Evolutionary conservation across 257 asterid genomes (phyloP).

Genomic region (Petunia secreta): DNA sequence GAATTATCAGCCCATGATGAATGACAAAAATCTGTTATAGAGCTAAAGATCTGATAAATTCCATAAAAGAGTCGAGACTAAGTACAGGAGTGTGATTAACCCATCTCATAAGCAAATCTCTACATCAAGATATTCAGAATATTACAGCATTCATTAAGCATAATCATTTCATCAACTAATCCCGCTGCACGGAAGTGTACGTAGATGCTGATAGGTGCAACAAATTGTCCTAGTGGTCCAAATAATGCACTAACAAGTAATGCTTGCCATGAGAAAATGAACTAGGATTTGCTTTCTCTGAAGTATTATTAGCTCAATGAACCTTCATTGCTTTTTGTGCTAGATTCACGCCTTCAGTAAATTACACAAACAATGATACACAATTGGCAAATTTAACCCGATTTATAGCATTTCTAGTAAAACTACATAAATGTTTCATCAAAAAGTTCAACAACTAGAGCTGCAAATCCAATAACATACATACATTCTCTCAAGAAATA

Average conservation of each 20-base stretch:
- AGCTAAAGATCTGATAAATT: too few species aligned
- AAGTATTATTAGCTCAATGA: not conserved
- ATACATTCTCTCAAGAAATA: not conserved
- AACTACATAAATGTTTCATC: not conserved
- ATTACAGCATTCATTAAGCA: not conserved
- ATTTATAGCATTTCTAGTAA: not conserved
- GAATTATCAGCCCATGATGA: too few species aligned
- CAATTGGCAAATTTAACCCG: not conserved
- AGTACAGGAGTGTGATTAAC: too few species aligned
- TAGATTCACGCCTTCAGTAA: conserved; percentile 6
- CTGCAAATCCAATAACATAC: not conserved
- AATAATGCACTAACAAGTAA: not conserved
- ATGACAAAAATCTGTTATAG: too few species aligned
- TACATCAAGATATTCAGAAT: not conserved
- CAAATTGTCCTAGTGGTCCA: not conserved
- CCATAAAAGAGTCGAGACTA: too few species aligned
- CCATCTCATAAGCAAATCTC: not conserved
- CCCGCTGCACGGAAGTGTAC: not conserved
- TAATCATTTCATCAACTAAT: not conserved
- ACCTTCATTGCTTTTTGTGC: not conserved
- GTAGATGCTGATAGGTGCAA: conserved; percentile 12
- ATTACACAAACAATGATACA: not conserved
- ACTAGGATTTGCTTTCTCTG: conserved; percentile 3
- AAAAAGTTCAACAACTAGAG: not conserved
- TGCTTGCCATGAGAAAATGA: conserved; percentile 15